These are phyloP conservation scores for Uronychia setigera DNA, from an alignment of 73 alveolate genomes.

Conservation along the genomic window DNA sequence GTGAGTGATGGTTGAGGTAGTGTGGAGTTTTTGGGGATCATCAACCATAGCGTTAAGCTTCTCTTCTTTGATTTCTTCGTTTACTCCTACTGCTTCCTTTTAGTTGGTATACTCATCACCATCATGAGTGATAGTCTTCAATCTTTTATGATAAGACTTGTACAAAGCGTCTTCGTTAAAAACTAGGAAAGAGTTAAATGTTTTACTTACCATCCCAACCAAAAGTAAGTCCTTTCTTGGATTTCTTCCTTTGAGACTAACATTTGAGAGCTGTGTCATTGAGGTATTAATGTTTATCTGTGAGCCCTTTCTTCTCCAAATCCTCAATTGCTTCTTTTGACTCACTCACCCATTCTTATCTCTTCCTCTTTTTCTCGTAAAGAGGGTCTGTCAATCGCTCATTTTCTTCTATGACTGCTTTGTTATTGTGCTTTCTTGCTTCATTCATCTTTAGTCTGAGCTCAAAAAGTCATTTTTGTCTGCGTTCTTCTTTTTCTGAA, in stretches of 20 bases:
- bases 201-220: slow-evolving; percentile 74
- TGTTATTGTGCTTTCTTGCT: slow-evolving; percentile 63
- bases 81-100: too few species aligned
- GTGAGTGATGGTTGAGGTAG: too few species aligned
- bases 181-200: slow-evolving; percentile 5
- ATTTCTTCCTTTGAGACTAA: slow-evolving; percentile 31
- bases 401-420: slow-evolving; percentile 67
- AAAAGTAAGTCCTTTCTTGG: slow-evolving; percentile 48
- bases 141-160: too few species aligned
- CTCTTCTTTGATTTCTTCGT: too few species aligned
- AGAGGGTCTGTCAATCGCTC: slow-evolving; percentile 55
- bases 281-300: slow-evolving; percentile 50
- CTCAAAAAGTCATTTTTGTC: slow-evolving; percentile 25
- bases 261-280: slow-evolving; percentile 45
- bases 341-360: slow-evolving; percentile 54
- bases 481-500: slow-evolving; percentile 8
- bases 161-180: slow-evolving; percentile 80
- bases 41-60: too few species aligned
- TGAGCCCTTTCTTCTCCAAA: slow-evolving; percentile 43
- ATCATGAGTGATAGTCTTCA: too few species aligned
- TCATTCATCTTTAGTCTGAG: slow-evolving; percentile 58
- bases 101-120: too few species aligned
- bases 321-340: slow-evolving; percentile 2
- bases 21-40: too few species aligned
- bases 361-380: slow-evolving; percentile 54